A percentile compares a stretch with the other conserved stretches of the same genome.
These are phyloP conservation scores for Myxozyma lipomycoides DNA, from an alignment of 805 yeast species.

Conservation along the genomic window DNA sequence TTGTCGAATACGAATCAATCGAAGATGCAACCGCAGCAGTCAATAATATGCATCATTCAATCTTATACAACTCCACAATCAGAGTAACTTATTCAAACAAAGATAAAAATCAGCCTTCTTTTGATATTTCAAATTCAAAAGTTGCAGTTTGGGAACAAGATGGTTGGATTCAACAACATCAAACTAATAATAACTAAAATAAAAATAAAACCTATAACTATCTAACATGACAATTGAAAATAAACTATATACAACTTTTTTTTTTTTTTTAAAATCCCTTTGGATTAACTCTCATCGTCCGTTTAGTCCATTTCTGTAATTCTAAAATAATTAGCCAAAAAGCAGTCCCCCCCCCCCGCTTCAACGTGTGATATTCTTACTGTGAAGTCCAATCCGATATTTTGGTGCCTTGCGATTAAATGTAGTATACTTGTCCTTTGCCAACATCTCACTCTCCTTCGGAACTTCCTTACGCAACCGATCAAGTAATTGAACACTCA, in stretches of 20 bases:
- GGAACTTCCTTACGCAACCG: constrained; percentile 50
- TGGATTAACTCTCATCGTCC: constrained; percentile 21
- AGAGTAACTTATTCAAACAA: constrained; percentile 29
- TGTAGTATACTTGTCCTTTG: constrained; percentile 82
- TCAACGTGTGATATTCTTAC: constrained; percentile 7
- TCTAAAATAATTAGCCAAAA: constrained; percentile 6
- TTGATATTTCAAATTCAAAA: constrained; percentile 17
- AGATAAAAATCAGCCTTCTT: constrained; percentile 8
- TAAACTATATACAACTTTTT: not conserved
- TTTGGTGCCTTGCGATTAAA: constrained; percentile 69
- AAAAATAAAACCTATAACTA: not conserved
- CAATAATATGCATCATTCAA: constrained; percentile 36
- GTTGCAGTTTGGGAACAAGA: constrained; percentile 27
- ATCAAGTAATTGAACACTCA: constrained; percentile 21
- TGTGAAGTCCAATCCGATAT: constrained; percentile 83
- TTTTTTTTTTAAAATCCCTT: constrained; percentile 18
- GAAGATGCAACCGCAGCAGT: constrained; percentile 37
- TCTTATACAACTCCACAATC: constrained; percentile 31
- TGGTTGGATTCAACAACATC: constrained; percentile 20
- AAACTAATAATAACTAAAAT: not conserved
- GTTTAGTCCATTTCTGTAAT: constrained; percentile 30
- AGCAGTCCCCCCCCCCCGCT: not conserved
- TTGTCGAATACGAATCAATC: constrained; percentile 32
- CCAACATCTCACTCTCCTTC: constrained; percentile 71
- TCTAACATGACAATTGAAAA: not conserved